Base-by-base conservation (phyloP, 164 flowering plant species). In the Chloranthus sessilifolius region DNA sequence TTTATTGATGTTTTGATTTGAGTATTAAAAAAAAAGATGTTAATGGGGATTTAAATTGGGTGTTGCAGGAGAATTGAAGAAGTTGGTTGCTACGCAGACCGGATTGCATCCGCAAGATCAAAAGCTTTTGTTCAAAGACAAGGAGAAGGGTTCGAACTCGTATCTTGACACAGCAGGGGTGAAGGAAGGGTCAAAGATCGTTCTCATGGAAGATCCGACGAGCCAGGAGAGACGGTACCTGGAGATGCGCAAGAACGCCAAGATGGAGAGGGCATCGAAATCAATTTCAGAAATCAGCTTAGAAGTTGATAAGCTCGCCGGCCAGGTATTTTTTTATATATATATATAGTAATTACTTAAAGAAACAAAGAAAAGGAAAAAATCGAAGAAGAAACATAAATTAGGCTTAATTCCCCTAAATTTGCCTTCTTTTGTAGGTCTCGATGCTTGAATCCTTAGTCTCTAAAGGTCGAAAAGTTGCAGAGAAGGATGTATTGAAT, bases 31-130 rank as follows among this genome's bases (percentile, higher is more conserved):
- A n/a, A n/a, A n/a, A n/a, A n/a, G n/a, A n/a, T n/a, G n/a, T n/a
- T n/a, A n/a, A n/a, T n/a, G n/a, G n/a, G n/a, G 3, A 9, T 14
- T 46, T 12, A 14, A n/a, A n/a, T n/a, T 46, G 31, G 31, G 7
- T 3, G 34, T 27, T 64, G 52, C 80, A 89, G 97, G 97, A 67
- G 97, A 90, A 41, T 64, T 87, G 83, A 90, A 90, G 80, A 90
- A 90, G 50, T 52, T 76, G 80, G 59, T 90, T 58, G 40, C 78
- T 0, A 81, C 73, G 37, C 77, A 78, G 23, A 90, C 95, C 0
- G 95, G 97, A 3, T 43, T 90, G 50, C 95, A 90, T 58, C 95
- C 74, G 27, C 70, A 74, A 42, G 97, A 90, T 39, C 88, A 80
- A 74, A 87, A 86, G 62, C 59, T 90, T 46, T 6, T 78, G 4